phyloP scores from a whole-genome alignment of 169 alveolate genomes.

The Cryptosporidium sp. region DNA sequence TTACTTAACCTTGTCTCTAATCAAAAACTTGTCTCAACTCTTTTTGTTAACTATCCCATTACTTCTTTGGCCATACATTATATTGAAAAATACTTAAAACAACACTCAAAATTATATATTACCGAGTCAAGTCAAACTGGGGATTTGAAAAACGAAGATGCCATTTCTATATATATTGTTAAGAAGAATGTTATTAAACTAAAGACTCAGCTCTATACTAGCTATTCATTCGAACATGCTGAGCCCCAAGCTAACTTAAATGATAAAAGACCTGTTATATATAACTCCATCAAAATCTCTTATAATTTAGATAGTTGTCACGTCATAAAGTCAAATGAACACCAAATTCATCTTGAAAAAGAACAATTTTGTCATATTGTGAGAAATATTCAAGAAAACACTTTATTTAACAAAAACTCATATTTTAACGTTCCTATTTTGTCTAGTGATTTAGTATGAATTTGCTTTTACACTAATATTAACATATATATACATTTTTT shows the following conservation, averaged over 20 bases:
- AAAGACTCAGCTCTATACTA: neutral
- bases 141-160: neutral
- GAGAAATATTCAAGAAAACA: neutral
- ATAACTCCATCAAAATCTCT: neutral
- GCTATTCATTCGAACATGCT: neutral
- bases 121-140: neutral
- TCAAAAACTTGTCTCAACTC: neutral
- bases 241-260: neutral
- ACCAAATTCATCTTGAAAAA: neutral
- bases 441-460: neutral
- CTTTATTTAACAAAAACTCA: neutral
- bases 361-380: neutral
- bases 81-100: conserved; percentile 10
- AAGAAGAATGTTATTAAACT: conserved; percentile 13
- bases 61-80: conserved; percentile 14
- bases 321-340: neutral
- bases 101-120: conserved; percentile 22
- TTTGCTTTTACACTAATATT: no score
- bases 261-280: neutral
- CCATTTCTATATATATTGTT: neutral
- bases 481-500: no score
- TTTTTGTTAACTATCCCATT: conserved; percentile 16
- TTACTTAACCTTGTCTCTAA: neutral
- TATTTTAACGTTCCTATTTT: conserved; percentile 2
- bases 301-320: neutral